Base-by-base conservation (phyloP, 768 basidiomycete species). In the Hemileccinum rubropunctum region DNA sequence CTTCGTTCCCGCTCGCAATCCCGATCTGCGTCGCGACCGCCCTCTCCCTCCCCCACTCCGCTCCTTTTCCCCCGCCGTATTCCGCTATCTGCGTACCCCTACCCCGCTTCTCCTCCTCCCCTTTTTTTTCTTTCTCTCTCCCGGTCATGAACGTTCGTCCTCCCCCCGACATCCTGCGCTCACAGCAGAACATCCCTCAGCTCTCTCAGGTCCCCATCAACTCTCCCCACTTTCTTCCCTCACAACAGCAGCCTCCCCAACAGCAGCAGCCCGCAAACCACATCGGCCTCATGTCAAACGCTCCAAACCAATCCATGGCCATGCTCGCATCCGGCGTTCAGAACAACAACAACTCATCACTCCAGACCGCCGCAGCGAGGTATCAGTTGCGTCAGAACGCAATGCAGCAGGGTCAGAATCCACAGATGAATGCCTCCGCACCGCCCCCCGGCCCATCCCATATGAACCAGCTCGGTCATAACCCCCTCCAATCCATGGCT, bases 131-230 rank as follows among this genome's bases (percentile, higher is more conserved):
- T 41, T 32, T 21, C 23, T 9, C 17, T n/a, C 33, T 12, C n/a
- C 38, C 1, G 21, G 28, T 23, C 40, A 83, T 83, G 80, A 83
- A 80, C 74, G 63, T 68, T 58, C 79, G 75, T 47, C 65, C 63
- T 33, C 56, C 58, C 47, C 48, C 59, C 54, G 76, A 81, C 57
- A 71, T 81, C 70, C 56, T 81, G 45, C 76, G 77, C 55, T 58
- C 52, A 10, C 66, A 70, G 51, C 71, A 70, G 64, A 66, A 66
- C 60, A 70, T 76, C 54, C 57, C 67, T 37, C 73, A 73, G 61
- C 68, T 76, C 53, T 50, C 69, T 41, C 68, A 66, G 39, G 60
- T 61, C 45, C 73, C 80, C 67, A 55, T 66, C 13, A 58, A 58
- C 9, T 42, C 69, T 40, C 56, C 59, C 26, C 74, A 68, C 36